Evolutionary conservation across 2,329 filamentous ascomycete species (phyloP).

Genomic region (Curvularia sp.): DNA sequence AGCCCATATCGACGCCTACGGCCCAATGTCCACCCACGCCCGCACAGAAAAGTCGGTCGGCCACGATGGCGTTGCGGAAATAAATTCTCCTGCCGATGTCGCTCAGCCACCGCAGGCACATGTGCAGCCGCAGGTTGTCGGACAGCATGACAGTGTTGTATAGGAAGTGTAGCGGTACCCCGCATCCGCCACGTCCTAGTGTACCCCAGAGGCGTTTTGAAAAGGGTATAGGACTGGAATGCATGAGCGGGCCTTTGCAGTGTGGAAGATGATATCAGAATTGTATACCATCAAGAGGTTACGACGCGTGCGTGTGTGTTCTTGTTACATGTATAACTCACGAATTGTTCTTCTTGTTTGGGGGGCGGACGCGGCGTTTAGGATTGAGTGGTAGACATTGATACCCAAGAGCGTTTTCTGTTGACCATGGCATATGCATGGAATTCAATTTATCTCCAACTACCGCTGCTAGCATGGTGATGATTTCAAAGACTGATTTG

Average conservation of each 20-base stretch:
- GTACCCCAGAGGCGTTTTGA: background rate
- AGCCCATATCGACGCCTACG: constrained; percentile 49
- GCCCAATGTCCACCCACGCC: constrained; percentile 52
- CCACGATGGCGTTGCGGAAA: background rate
- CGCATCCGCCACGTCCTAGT: background rate
- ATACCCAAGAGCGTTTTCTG: too few relatives aligned
- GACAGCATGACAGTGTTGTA: background rate
- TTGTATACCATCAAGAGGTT: background rate
- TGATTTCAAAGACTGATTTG: too few relatives aligned
- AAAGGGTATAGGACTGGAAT: background rate
- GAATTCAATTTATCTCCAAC: too few relatives aligned
- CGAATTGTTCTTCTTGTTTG: background rate
- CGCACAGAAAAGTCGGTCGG: constrained; percentile 17
- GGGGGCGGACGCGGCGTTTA: background rate
- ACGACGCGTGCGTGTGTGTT: too few relatives aligned
- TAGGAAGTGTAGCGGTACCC: background rate
- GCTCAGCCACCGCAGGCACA: background rate
- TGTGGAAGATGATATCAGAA: background rate
- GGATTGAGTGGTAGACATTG: background rate
- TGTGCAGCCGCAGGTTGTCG: background rate
- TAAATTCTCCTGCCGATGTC: background rate
- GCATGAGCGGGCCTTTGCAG: too few relatives aligned
- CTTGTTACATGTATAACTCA: background rate
- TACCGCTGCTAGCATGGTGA: too few relatives aligned
- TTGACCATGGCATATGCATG: too few relatives aligned